Conservation (phyloP, 495 filamentous ascomycete genomes). For the Thermothielavioides terrestris region DNA sequence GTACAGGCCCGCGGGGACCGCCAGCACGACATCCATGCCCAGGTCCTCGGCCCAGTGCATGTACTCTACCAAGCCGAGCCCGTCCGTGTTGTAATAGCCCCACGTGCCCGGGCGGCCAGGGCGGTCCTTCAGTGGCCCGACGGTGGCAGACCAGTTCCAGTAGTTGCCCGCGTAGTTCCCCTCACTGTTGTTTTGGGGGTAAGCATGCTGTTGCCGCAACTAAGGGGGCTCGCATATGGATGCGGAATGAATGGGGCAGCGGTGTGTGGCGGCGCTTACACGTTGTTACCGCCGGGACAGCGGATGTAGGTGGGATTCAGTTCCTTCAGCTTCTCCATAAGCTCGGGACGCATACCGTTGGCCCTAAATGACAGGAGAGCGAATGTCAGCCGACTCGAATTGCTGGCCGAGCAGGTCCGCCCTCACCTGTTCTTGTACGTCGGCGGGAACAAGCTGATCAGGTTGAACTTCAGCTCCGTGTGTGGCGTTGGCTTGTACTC, state of each 20-base stretch:
- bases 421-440: slow-evolving; percentile 45
- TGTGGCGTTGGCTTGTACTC: slow-evolving; percentile 43
- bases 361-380: slow-evolving; percentile 24
- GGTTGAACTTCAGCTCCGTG: slow-evolving; percentile 22
- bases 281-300: slow-evolving; percentile 60
- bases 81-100: slow-evolving; percentile 54
- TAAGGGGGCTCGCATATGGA: no score
- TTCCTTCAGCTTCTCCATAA: slow-evolving; percentile 46
- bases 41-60: slow-evolving; percentile 60
- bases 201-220: no score
- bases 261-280: no score
- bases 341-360: slow-evolving; percentile 55
- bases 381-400: no score
- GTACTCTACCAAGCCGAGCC: slow-evolving; percentile 55
- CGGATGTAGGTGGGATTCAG: slow-evolving; percentile 51
- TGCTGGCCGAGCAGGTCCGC: not conserved
- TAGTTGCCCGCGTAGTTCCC: slow-evolving; percentile 42
- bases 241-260: no score
- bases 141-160: slow-evolving; percentile 64
- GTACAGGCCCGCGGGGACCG: slow-evolving; percentile 54
- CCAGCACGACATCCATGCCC: slow-evolving; percentile 35
- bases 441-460: slow-evolving; percentile 59
- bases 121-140: slow-evolving; percentile 54
- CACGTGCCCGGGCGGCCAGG: slow-evolving; percentile 54
- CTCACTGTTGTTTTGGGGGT: slow-evolving; percentile 32